These are phyloP conservation scores for Cryphonectria radicalis DNA, from an alignment of 2,329 filamentous ascomycete species.

Conservation along the genomic window DNA sequence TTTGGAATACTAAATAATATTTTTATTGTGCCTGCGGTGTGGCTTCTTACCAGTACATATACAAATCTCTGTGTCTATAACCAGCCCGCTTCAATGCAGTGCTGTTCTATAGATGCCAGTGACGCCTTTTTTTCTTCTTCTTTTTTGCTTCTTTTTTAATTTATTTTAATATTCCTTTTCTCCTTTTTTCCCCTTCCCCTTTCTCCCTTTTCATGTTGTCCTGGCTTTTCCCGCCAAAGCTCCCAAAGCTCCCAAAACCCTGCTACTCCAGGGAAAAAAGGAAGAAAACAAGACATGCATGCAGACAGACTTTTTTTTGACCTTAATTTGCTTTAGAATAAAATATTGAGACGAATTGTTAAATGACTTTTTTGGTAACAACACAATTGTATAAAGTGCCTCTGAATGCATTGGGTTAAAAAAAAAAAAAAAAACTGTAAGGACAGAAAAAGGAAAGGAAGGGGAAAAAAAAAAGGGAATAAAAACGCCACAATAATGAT, in stretches of 20 bases:
- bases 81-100: not conserved
- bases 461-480: not conserved
- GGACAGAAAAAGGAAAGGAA: not conserved
- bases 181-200: too few species aligned
- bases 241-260: not conserved
- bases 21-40: not conserved
- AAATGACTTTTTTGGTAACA: not conserved
- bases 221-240: not conserved
- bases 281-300: not conserved
- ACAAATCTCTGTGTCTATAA: not conserved
- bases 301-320: not conserved
- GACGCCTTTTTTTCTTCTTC: not conserved
- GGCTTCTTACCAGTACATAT: constrained; percentile 2
- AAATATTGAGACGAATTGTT: not conserved
- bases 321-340: not conserved
- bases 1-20: not conserved
- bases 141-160: too few species aligned
- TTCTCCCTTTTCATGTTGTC: not conserved
- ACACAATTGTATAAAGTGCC: not conserved
- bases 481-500: not conserved
- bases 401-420: not conserved
- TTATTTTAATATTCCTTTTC: too few species aligned
- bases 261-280: not conserved
- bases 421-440: too few species aligned
- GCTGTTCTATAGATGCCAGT: not conserved